Base-by-base conservation (phyloP, 108 stramenopile genomes). In the Cyclotella cryptica region DNA sequence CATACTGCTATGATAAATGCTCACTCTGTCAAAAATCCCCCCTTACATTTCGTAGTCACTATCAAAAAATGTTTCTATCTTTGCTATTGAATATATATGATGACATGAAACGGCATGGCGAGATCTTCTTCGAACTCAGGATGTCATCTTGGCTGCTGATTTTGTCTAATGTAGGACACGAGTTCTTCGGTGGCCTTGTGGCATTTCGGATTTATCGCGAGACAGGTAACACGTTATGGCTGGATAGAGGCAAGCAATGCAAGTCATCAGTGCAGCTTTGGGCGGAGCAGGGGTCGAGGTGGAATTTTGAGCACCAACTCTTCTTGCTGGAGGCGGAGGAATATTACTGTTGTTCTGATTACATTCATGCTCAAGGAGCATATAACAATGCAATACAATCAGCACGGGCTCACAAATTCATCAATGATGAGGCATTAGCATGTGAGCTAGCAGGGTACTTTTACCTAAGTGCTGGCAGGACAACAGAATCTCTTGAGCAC, bases 311-410 rank as follows among this genome's bases (percentile, higher is more conserved):
- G 8, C 69, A 70, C 19, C 54, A 70, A 30, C 18, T 41, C 18
- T 35, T 15, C 13, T 42, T 70, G 18, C 10, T 70, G 35, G 21
- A 55, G 29, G 69, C 69, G n/a, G 69, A 70, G 27, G 49, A 68
- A 12, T 24, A 49, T 26, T 76, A 69, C 22, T 58, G 44, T 6
- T 19, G 69, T 40, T 18, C 26, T 19, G 35, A 76, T n/a, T 18
- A 39, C 10, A 52, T 44, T 17, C 19, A 46, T 14, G 75, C 75
- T 0, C 54, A 28, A 30, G 18, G 1, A 4, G 42, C 26, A 6
- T 76, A 76, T 29, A 39, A 57, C 15, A 70, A 68, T 35, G 75
- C 75, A 30, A 76, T 69, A 19, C 13, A 55, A 28, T 62, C 43
- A n/a, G 67, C 75, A 12, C 0, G 41, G 44, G 22, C 39, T 13